phyloP scores from a whole-genome alignment of 1,139 yeast genomes.

The Yamadazyma triangularis region DNA sequence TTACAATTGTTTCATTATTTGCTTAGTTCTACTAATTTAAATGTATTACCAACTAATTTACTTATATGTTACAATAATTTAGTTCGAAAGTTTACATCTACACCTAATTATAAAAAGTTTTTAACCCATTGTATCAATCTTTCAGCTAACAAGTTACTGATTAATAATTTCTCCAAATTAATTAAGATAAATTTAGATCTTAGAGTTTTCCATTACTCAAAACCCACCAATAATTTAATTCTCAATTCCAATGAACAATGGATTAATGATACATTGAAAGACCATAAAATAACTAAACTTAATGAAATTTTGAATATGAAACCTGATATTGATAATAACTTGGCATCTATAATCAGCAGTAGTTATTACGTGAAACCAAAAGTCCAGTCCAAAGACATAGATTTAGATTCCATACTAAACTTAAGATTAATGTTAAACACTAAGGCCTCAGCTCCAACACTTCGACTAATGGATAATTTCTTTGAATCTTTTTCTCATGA shows the following conservation, averaged over 20 bases:
- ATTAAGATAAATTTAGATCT: neutral
- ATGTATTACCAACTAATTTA: slow-evolving; percentile 5
- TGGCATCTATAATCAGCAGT: slow-evolving; percentile 4
- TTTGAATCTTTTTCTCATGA: slow-evolving; percentile 6
- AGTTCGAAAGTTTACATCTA: slow-evolving; percentile 3
- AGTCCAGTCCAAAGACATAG: neutral
- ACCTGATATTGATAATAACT: slow-evolving; percentile 1
- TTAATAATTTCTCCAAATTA: slow-evolving; percentile 4
- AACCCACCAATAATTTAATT: slow-evolving; percentile 1
- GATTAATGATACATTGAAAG: slow-evolving; percentile 3
- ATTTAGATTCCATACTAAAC: slow-evolving; percentile 3
- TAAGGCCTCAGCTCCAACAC: neutral
- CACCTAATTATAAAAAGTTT: slow-evolving; percentile 5
- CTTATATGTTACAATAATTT: slow-evolving; percentile 4
- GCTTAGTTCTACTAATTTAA: neutral
- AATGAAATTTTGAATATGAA: slow-evolving; percentile 1
- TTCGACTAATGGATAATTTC: slow-evolving; percentile 8
- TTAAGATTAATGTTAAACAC: slow-evolving; percentile 1
- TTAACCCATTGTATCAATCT: slow-evolving; percentile 7
- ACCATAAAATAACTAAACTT: slow-evolving; percentile 1
- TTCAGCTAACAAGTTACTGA: slow-evolving; percentile 7
- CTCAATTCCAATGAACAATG: slow-evolving; percentile 5
- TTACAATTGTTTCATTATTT: slow-evolving; percentile 5
- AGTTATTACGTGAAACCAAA: slow-evolving; percentile 1
- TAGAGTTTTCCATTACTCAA: slow-evolving; percentile 2